Conservation (phyloP, 2,329 filamentous ascomycete genomes). For the Claviceps lovelessii region DNA sequence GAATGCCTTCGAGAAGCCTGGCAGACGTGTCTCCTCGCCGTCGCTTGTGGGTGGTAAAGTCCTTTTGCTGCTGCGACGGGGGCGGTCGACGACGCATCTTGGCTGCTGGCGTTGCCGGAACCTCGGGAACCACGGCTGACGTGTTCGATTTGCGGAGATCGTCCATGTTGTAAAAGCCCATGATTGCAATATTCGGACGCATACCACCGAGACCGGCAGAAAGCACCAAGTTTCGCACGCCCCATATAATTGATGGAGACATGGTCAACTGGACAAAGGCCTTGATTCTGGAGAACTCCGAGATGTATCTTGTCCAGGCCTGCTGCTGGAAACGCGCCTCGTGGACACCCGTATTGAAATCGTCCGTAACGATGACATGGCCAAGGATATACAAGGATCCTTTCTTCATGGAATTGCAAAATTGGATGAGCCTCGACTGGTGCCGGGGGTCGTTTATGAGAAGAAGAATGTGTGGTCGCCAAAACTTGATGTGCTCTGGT, state of each 20-base stretch:
- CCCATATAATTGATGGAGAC: constrained; percentile 72
- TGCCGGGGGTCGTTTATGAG: constrained; percentile 71
- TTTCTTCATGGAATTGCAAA: constrained; percentile 85
- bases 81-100: constrained; percentile 19
- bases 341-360: constrained; percentile 64
- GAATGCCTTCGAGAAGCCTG: constrained; percentile 38
- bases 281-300: constrained; percentile 70
- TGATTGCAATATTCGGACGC: constrained; percentile 73
- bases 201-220: constrained; percentile 75
- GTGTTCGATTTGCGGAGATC: constrained; percentile 51
- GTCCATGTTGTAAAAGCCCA: constrained; percentile 68
- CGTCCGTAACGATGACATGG: constrained; percentile 73
- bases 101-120: constrained; percentile 23
- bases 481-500: constrained; percentile 86
- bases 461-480: constrained; percentile 75
- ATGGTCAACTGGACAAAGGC: constrained; percentile 80
- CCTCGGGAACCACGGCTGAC: constrained; percentile 40
- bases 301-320: constrained; percentile 73
- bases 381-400: constrained; percentile 73
- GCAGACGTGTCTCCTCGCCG: constrained; percentile 40
- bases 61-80: constrained; percentile 18
- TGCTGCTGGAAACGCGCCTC: constrained; percentile 70
- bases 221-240: constrained; percentile 66
- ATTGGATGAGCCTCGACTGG: constrained; percentile 73
- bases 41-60: constrained; percentile 14